Conservation (phyloP, 139 green algal genomes). For the Penium margaritaceum region DNA sequence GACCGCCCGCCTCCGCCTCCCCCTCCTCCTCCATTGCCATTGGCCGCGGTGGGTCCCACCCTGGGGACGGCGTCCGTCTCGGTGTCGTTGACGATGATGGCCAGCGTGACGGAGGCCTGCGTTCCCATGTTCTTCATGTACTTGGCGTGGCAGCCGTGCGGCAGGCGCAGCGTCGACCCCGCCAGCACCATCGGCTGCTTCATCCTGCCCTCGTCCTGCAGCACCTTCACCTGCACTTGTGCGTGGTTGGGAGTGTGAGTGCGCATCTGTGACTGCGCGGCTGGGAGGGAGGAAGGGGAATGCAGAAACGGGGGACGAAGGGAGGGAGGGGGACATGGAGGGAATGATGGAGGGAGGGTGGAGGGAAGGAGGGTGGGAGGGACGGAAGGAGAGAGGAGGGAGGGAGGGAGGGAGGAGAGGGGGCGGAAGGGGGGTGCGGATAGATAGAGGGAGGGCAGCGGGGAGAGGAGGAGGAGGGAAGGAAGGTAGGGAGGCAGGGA, state of each 20-base stretch:
- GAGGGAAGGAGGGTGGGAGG: no score
- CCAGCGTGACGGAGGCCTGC: conserved; percentile 17
- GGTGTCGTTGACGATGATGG: conserved; percentile 25
- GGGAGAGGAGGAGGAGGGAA: no score
- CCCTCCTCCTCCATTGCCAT: not conserved
- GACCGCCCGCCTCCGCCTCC: not conserved
- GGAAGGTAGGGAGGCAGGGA: no score
- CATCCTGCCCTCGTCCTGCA: not conserved
- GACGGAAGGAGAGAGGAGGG: no score
- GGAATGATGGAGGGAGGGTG: no score
- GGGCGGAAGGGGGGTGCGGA: no score
- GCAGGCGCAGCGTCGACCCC: conserved; percentile 22
- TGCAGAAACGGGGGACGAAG: not conserved
- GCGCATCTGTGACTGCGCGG: not conserved
- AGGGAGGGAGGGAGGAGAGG: no score
- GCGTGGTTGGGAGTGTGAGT: no score
- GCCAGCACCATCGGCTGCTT: conserved; percentile 23
- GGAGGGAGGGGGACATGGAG: not conserved
- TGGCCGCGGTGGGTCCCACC: not conserved
- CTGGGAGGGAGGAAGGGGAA: not conserved
- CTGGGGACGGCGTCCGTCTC: not conserved
- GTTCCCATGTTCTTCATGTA: conserved; percentile 48
- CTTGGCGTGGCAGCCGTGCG: conserved; percentile 38
- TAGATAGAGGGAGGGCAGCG: no score
- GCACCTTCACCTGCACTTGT: conserved; percentile 18